These are phyloP conservation scores for Cutaneotrichosporon cavernicola DNA, from an alignment of 1,284 basidiomycete species.

Conservation along the genomic window DNA sequence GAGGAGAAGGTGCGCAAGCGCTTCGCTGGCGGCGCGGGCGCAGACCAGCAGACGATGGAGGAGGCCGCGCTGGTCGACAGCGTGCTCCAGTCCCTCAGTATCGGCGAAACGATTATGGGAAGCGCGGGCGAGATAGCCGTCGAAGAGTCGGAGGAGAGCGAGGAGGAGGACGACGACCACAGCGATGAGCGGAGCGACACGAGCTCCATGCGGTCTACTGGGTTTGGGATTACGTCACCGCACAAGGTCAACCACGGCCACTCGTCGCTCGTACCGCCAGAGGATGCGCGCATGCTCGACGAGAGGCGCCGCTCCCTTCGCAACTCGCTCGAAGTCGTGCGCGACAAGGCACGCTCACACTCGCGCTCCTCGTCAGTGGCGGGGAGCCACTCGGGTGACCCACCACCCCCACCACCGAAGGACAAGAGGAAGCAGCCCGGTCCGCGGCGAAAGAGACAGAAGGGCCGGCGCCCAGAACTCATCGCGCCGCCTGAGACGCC, in stretches of 20 bases:
- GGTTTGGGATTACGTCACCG: too few species aligned
- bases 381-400: conserved; percentile 7
- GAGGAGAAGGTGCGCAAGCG: conserved; percentile 81
- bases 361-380: background rate
- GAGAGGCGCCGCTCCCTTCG: background rate
- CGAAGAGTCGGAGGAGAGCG: conserved; percentile 64
- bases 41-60: conserved; percentile 66
- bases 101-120: conserved; percentile 71
- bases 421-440: conserved; percentile 1
- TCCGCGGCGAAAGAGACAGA: conserved; percentile 27
- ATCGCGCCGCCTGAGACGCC: conserved; percentile 73
- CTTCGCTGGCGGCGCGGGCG: conserved; percentile 60
- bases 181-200: conserved; percentile 40
- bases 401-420: conserved; percentile 15
- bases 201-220: background rate
- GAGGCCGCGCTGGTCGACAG: conserved; percentile 74
- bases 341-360: background rate
- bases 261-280: conserved; percentile 1
- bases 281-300: background rate
- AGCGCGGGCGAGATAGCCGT: conserved; percentile 76
- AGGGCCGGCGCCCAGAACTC: conserved; percentile 38
- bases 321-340: conserved; percentile 5
- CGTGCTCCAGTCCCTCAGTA: conserved; percentile 73
- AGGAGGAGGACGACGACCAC: conserved; percentile 54
- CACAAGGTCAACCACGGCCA: background rate